phyloP scores from a whole-genome alignment of 2,329 filamentous ascomycete genomes.

The Cadophora sp. region DNA sequence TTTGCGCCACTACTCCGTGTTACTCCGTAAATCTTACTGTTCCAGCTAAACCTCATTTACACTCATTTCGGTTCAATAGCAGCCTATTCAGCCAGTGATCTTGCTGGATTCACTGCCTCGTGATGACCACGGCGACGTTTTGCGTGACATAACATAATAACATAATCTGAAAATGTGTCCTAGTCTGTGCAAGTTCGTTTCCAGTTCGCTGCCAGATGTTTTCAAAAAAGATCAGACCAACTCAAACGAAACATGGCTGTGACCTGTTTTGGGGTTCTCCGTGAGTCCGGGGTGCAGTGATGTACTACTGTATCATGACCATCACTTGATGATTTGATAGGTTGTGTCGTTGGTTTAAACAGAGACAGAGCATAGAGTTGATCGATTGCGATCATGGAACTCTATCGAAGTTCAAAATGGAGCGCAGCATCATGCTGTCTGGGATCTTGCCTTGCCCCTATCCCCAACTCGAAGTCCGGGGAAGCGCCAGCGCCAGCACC shows the following conservation, averaged over 20 bases:
- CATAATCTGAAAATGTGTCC: not conserved
- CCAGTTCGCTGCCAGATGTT: not conserved
- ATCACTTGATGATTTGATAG: not conserved
- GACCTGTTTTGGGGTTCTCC: constrained; percentile 7
- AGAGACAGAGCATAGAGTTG: not conserved
- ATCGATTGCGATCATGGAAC: not conserved
- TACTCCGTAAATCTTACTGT: not conserved
- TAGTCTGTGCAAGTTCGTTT: not conserved
- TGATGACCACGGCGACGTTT: not conserved
- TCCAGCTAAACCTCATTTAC: not conserved
- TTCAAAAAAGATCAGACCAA: not conserved
- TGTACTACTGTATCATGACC: not conserved
- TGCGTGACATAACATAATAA: not conserved
- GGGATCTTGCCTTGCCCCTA: not conserved
- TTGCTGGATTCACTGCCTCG: not conserved
- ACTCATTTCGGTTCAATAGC: constrained; percentile 3
- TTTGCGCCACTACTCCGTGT: not conserved
- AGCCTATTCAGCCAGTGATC: not conserved
- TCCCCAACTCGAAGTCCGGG: constrained; percentile 6
- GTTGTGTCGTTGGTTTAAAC: not conserved
- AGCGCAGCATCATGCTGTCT: not conserved
- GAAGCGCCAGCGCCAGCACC: not conserved
- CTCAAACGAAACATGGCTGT: constrained; percentile 7
- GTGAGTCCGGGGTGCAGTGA: not conserved
- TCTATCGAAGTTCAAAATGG: not conserved